Base-by-base conservation (phyloP, 2,329 filamentous ascomycete genomes). In the Colletotrichum salicis region DNA sequence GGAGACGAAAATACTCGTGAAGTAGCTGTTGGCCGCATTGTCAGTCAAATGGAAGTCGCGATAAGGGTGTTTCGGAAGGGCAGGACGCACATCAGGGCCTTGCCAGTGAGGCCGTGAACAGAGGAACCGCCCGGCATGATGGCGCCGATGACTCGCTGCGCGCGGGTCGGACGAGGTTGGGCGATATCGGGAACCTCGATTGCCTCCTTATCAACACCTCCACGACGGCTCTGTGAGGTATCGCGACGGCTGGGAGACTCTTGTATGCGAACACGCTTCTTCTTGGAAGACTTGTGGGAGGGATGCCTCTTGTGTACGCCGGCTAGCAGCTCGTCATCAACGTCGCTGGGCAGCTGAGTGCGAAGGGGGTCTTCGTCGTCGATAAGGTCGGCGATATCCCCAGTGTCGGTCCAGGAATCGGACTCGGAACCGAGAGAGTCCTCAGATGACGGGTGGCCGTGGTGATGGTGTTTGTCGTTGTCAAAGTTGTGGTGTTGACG, bases 31-130 rank as follows among this genome's bases (percentile, higher is more conserved):
- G 67, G 29, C 31, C 12, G 27, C 77, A 51, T 78, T 78, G 76
- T 71, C 75, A 57, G 48, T 27, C 58, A 57, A 69, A 65, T 58
- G 57, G 57, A 19, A 31, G 24, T n/a, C 19, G 51, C 27, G 6
- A 48, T 22, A 24, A 55, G 29, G 11, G 7, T 15, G 10, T 29
- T 6, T 76, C 76, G 52, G 29, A 33, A 33, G 7, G 12, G 29
- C 22, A 81, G 72, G 78, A 81, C 86, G 73, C 89, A 98, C 92
- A 99, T 89, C 79, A 99, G 87, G 83, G 96, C 92, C 87, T 97
- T 97, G 85, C 96, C 96, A 78, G 97, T 97, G 77, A 99, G 89
- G 87, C 96, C 96, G 85, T 96, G 93, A 78, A 94, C 92, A 80
- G 93, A 91, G 76, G 91, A 89, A 75, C 93, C 91, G 80, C 91